Evolutionary conservation across 2,329 filamentous ascomycete genomes (phyloP).

Genomic region (Furcasterigmium furcatum): DNA sequence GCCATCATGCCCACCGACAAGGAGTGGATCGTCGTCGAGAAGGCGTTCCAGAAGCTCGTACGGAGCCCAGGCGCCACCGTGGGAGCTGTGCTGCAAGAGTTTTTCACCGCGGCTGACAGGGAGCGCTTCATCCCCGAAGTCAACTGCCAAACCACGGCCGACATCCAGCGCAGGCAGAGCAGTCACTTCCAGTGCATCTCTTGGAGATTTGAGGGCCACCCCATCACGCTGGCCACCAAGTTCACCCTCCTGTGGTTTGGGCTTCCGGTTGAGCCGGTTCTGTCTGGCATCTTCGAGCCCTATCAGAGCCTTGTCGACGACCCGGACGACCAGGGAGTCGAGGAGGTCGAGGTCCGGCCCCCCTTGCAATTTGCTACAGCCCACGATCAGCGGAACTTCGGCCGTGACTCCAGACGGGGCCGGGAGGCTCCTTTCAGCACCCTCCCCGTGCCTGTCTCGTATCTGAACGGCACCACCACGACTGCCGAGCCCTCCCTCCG

Average conservation of each 20-base stretch:
- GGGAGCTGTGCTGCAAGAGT: conserved; percentile 23
- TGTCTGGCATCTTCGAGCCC: conserved; percentile 10
- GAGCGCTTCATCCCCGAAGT: conserved; percentile 23
- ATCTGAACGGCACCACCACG: not conserved
- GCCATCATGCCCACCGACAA: conserved; percentile 17
- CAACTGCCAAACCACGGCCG: conserved; percentile 19
- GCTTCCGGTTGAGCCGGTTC: conserved; percentile 36
- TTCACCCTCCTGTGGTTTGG: conserved; percentile 45
- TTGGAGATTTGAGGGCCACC: conserved; percentile 22
- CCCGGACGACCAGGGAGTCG: conserved; percentile 13
- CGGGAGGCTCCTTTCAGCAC: conserved; percentile 6
- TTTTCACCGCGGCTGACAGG: conserved; percentile 30
- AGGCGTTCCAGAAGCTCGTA: conserved; percentile 24
- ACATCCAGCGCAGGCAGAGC: conserved; percentile 25
- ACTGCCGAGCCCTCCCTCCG: not conserved
- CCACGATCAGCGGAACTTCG: conserved; percentile 24
- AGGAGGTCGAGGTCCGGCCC: conserved; percentile 15
- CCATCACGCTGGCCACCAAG: conserved; percentile 31
- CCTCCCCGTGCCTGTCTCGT: conserved; percentile 6
- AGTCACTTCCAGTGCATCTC: conserved; percentile 22
- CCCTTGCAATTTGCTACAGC: conserved; percentile 28
- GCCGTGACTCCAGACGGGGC: conserved; percentile 18
- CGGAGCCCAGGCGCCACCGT: conserved; percentile 16
- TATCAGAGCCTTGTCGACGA: conserved; percentile 19
- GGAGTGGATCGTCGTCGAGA: conserved; percentile 20